Evolutionary conservation across 148 eudicot species (phyloP), one percentile per base, ranked within the genome.

Genomic region (Chenopodium album): DNA sequence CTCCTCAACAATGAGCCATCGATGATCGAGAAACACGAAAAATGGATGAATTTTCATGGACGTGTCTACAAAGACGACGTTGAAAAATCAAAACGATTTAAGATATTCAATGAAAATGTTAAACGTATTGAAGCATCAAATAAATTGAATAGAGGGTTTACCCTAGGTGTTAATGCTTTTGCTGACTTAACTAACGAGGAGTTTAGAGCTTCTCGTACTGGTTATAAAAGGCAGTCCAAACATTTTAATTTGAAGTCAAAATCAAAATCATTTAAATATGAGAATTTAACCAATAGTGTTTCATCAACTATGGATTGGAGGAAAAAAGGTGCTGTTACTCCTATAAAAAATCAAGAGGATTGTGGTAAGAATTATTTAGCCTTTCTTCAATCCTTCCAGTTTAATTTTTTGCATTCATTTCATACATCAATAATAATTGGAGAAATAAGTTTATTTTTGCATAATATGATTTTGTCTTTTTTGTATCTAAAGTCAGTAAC

Each of bases 141-240:
- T 52, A 82, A 56, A 12, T 83, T 78, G 46, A 67, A 83, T 23
- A 74, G 81, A 32, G 86, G 86, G 3, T 91, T 87, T 78, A 89
- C 76, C 71, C 81, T 91, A 9, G 81, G 84, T 0, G 75, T 91
- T 46, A 92, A 92, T 82, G 68, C 71, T 19, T 92, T 92, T 84
- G 91, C 92, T 32, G 97, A 92, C 70, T 66, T 89, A 34, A 91
- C 93, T 4, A 83, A 87, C 47, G 92, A 89, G 69, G 94, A 92
- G 84, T 92, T 92, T 71, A 56, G 52, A 50, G 85, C 87, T 70
- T 64, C 81, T 68, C 83, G 64, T 28, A 88, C 85, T 73, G 90
- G 97, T 64, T 90, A 65, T 78, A 87, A 89, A 67, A 84, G 47
- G 66, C 76, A 68, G 62, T 13, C 19, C 1, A 29, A 72, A 1